Base-by-base conservation (phyloP, 2,329 filamentous ascomycete species). In the Tolypocladium endophyticum region DNA sequence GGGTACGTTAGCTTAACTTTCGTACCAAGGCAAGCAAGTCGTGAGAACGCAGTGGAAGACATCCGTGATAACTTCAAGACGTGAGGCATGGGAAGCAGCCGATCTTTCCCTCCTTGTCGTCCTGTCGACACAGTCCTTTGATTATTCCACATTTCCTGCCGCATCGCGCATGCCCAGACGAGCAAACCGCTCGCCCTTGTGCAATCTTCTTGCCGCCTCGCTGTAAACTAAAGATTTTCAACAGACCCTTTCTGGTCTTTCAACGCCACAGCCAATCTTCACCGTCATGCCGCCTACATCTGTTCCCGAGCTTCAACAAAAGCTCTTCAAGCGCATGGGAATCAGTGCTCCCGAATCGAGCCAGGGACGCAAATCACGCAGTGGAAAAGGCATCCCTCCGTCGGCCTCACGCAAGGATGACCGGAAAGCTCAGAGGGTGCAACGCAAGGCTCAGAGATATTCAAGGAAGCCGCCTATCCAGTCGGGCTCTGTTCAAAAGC, bases 341-440 rank as follows among this genome's bases (percentile, higher is more conserved):
- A 60, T 76, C 59, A 67, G 70, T 55, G 62, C 68, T 2, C 67
- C 71, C 12, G 67, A 65, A 14, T 63, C 58, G 55, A 53, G 50
- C 52, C 60, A 57, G 20, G 30, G 28, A n/a, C 30, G 47, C 45
- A 61, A 36, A 28, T 8, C 45, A 23, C 33, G 33, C 12, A 30
- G 28, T 50, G 54, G 25, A 59, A 30, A 35, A 56, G 43, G 56
- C 67, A 59, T 7, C 14, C 14, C 35, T 12, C 62, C 57, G 58
- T 61, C 63, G 28, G 52, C 60, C 20, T 67, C 67, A 20, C 80
- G 87, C 64, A 89, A 89, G 74, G 85, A 88, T 58, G 80, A 83
- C 61, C 81, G 89, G 59, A 90, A 87, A 69, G 81, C 81, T 20
- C 84, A 88, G 65, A 80, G 88, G 59, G 74, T 77, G 28, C 77